Evolutionary conservation across 305 asterid species (phyloP).

Genomic region (Fraxinus dipetala): DNA sequence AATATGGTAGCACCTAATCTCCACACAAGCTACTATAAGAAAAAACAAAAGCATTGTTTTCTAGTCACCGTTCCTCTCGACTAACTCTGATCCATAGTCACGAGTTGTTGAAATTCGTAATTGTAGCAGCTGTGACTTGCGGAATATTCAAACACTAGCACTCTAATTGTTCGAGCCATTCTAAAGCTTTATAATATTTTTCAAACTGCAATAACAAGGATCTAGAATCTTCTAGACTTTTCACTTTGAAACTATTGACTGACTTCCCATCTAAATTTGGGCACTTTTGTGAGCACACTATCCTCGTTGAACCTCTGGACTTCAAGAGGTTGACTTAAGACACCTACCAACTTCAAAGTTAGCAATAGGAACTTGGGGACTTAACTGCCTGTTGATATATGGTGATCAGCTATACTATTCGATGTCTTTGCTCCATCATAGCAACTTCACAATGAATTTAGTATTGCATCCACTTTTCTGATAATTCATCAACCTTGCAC

Average conservation of each 20-base stretch:
- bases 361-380: constrained; percentile 81
- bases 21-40: neutral
- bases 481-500: neutral
- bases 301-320: constrained; percentile 84
- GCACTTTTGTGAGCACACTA: constrained; percentile 60
- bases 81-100: constrained; percentile 63
- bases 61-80: constrained; percentile 74
- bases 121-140: constrained; percentile 85
- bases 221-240: constrained; percentile 24
- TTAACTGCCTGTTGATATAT: constrained; percentile 75
- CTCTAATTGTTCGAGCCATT: constrained; percentile 86
- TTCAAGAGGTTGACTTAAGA: constrained; percentile 78
- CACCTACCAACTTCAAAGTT: constrained; percentile 68
- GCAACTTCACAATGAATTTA: neutral
- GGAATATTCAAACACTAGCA: constrained; percentile 95
- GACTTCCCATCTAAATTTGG: constrained; percentile 32
- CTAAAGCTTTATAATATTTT: constrained; percentile 60
- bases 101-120: constrained; percentile 79
- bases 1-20: neutral
- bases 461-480: neutral
- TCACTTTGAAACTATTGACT: constrained; percentile 23
- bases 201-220: constrained; percentile 44
- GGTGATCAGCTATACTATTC: constrained; percentile 42
- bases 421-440: constrained; percentile 68
- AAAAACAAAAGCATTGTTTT: constrained; percentile 49